Evolutionary conservation across 371 early-diverging fungal genomes (phyloP), one percentile per base, ranked within the genome.

Genomic region (Chytridium lagenaria): DNA sequence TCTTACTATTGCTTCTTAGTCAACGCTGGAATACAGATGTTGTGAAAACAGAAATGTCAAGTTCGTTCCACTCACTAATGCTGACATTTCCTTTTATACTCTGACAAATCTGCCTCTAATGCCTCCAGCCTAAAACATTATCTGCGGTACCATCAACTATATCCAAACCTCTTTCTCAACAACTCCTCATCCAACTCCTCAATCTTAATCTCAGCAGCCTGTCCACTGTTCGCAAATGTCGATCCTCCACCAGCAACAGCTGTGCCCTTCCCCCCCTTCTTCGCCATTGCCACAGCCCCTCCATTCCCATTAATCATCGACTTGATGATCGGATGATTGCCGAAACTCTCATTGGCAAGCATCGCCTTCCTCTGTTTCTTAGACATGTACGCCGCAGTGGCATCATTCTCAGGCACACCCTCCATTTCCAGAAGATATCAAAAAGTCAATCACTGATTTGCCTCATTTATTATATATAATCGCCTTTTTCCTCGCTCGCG

Each of bases 141-240:
- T 15, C 12, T 12, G 38, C 15, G 37, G 50, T 16, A 68, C 28
- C 0, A 3, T 59, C 28, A 28, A 15, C 28, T 51, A 10, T n/a
- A 55, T 23, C 1, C 33, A 15, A n/a, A 78, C 83, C 79, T 73
- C 23, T 44, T 33, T 49, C 68, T 37, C 67, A 85, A 55, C 39
- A 82, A 63, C 19, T 59, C 68, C 59, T 85, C 85, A 73, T 85
- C 81, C 50, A 85, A 68, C 34, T 85, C 85, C 23, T 85, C 83
- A 22, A 85, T 52, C 36, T 65, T 59, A 3, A 82, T 64, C 72
- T 73, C 73, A 1, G 63, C 68, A 31, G 34, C 63, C 19, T 38
- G 59, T 38, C 69, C 70, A 66, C 28, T 15, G 23, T 28, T 44
- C 22, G 28, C 40, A 22, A 26, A 31, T 26, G 59, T 36, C n/a